Evolutionary conservation across 345 rosid genomes (phyloP).

Genomic region (Dovyalis caffra): DNA sequence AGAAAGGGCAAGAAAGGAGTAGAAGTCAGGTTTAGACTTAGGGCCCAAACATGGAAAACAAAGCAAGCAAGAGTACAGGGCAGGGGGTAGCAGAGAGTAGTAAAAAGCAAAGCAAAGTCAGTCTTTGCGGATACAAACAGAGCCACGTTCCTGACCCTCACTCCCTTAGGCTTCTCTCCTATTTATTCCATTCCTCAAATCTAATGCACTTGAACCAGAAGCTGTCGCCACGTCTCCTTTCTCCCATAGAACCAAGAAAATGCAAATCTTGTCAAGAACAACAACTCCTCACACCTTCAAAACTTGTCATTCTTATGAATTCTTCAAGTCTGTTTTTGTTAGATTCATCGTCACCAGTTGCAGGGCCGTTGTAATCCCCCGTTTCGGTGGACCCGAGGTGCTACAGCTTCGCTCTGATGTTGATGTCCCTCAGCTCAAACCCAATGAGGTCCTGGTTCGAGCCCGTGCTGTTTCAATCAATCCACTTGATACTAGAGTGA

Average conservation of each 20-base stretch:
- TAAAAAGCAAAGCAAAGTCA: background rate
- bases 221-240: background rate
- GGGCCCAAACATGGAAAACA: too few relatives aligned
- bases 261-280: slow-evolving; percentile 25
- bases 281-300: slow-evolving; percentile 12
- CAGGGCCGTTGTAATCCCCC: slow-evolving; percentile 82
- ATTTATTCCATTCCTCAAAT: background rate
- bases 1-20: too few relatives aligned
- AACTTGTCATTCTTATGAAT: background rate
- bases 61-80: too few relatives aligned
- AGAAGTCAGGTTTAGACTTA: too few relatives aligned
- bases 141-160: slow-evolving; percentile 16
- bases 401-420: slow-evolving; percentile 72
- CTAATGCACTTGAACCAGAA: too few relatives aligned
- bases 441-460: slow-evolving; percentile 78
- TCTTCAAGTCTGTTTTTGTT: slow-evolving; percentile 15
- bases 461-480: slow-evolving; percentile 86
- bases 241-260: slow-evolving; percentile 3
- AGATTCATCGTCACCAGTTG: slow-evolving; percentile 63
- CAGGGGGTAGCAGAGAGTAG: too few relatives aligned
- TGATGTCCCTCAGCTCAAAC: slow-evolving; percentile 70
- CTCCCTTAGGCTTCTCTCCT: background rate
- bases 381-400: slow-evolving; percentile 90
- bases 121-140: slow-evolving; percentile 21
- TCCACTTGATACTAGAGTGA: slow-evolving; percentile 89